phyloP scores from a whole-genome alignment of 176 grass and related monocot species.

The Triticum turgidum region DNA sequence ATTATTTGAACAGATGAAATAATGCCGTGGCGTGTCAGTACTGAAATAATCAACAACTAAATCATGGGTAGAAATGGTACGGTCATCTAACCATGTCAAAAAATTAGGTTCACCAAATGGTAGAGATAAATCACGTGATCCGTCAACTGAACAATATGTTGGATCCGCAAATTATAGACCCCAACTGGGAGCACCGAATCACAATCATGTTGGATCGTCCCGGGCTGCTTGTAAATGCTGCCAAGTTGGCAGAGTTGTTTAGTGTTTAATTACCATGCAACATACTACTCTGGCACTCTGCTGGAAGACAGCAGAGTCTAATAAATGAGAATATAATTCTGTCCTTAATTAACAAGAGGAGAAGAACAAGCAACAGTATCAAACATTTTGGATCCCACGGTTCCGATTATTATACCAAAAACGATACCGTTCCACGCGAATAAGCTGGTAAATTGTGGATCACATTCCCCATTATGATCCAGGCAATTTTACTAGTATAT shows the following conservation, averaged over 20 bases:
- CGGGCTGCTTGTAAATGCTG: not conserved
- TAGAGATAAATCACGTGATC: not conserved
- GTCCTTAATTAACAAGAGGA: not conserved
- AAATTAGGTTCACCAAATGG: not conserved
- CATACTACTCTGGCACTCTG: not conserved
- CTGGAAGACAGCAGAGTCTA: not conserved
- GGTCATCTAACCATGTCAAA: not conserved
- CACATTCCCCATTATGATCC: not conserved
- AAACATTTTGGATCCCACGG: not conserved
- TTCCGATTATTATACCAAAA: no score
- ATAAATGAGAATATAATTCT: not conserved
- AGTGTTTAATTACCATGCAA: not conserved
- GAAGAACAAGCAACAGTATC: not conserved
- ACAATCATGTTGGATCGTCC: not conserved
- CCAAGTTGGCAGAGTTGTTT: slow-evolving; percentile 1
- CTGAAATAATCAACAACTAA: not conserved
- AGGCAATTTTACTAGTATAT: not conserved
- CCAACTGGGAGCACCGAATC: not conserved
- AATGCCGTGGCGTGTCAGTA: not conserved
- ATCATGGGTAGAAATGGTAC: not conserved
- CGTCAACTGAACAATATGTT: not conserved
- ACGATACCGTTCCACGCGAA: not conserved
- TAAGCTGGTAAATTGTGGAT: not conserved
- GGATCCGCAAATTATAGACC: not conserved
- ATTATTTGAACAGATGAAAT: not conserved